Percentiles rank a stretch among this genome's conserved stretches.
phyloP scores from a whole-genome alignment of 768 basidiomycete genomes.

The Crassisporium funariophilum region DNA sequence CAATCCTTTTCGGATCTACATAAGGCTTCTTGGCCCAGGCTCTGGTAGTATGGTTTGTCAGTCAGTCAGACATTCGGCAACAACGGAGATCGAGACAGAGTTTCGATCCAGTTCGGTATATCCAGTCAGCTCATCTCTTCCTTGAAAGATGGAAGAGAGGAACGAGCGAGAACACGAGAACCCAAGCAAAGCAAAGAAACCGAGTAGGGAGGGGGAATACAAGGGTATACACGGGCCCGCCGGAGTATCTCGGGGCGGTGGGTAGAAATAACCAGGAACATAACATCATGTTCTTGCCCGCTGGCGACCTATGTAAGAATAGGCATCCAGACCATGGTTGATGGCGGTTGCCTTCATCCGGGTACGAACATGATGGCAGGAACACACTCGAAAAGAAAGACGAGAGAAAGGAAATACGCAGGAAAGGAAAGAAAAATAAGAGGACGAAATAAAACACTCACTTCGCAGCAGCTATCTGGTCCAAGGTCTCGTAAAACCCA shows the following conservation, averaged over 20 bases:
- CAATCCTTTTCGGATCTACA: constrained; percentile 86
- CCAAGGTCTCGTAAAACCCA: constrained; percentile 85
- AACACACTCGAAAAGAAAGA: background rate
- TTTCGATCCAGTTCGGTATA: constrained; percentile 1
- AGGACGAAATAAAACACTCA: constrained; percentile 35
- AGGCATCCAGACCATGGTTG: too few relatives aligned
- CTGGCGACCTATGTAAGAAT: too few relatives aligned
- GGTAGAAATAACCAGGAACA: too few relatives aligned
- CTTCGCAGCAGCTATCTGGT: constrained; percentile 90
- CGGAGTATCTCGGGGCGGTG: too few relatives aligned
- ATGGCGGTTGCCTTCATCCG: too few relatives aligned
- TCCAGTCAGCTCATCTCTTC: too few relatives aligned
- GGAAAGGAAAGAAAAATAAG: background rate
- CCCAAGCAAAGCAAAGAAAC: too few relatives aligned
- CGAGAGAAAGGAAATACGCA: background rate
- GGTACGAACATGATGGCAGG: background rate
- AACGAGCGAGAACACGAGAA: too few relatives aligned
- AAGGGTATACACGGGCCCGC: too few relatives aligned
- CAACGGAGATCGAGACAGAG: background rate
- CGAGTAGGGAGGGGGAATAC: too few relatives aligned
- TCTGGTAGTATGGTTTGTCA: constrained; percentile 39
- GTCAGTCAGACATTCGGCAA: constrained; percentile 8
- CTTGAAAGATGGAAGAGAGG: too few relatives aligned
- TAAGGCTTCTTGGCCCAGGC: constrained; percentile 86
- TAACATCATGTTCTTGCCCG: too few relatives aligned